A percentile compares a stretch with the other conserved stretches of the same genome.
Evolutionary conservation across 345 rosid genomes (phyloP).

Genomic region (Clausena lansium): DNA sequence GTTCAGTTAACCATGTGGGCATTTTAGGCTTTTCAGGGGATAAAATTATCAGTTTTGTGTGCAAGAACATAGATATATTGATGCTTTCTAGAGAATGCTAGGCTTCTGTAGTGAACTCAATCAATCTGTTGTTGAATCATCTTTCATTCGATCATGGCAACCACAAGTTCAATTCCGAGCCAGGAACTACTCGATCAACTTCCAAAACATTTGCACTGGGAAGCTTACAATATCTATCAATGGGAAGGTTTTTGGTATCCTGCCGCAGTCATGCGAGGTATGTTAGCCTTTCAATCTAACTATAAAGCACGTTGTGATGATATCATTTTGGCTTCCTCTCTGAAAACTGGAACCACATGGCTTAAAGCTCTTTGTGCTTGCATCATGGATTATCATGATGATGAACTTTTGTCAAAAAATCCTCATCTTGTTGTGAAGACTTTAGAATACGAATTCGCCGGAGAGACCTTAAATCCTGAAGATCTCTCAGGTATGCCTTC

Average conservation of each 20-base stretch:
- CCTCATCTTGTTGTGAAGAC: slow-evolving; percentile 10
- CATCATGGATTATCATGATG: slow-evolving; percentile 8
- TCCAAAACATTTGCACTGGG: slow-evolving; percentile 22
- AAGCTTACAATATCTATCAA: slow-evolving; percentile 6
- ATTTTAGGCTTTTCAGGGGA: no score
- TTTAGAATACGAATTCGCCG: not conserved
- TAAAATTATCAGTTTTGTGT: no score
- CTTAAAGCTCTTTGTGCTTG: slow-evolving; percentile 29
- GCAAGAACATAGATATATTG: no score
- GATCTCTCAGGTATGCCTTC: slow-evolving; percentile 21
- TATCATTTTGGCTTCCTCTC: slow-evolving; percentile 23
- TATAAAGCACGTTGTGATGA: slow-evolving; percentile 23
- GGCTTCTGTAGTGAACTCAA: no score
- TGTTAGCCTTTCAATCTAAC: slow-evolving; percentile 9
- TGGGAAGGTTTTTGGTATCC: slow-evolving; percentile 1
- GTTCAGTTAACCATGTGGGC: no score
- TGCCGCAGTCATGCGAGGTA: not conserved
- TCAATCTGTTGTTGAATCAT: no score
- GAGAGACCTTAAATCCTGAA: not conserved
- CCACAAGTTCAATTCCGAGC: not conserved
- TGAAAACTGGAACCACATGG: slow-evolving; percentile 25
- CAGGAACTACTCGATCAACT: slow-evolving; percentile 13
- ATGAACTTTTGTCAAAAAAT: not conserved
- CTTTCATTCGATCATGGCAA: not conserved
- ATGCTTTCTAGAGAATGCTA: no score